Conservation (phyloP, 306 rosid species). For the Quercus mongolica region DNA sequence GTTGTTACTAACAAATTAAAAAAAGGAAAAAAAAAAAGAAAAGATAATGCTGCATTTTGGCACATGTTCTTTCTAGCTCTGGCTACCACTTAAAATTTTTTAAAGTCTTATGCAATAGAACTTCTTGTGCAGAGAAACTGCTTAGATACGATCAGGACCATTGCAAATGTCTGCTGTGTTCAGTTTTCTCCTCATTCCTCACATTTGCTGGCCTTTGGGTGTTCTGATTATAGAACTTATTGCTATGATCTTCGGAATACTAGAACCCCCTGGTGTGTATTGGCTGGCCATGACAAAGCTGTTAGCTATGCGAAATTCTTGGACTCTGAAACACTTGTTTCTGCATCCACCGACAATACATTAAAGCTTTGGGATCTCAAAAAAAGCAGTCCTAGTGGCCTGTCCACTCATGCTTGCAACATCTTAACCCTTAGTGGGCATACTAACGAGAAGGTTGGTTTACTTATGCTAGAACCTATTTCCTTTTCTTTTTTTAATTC, state of each 20-base stretch:
- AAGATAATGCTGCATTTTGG: conserved; percentile 13
- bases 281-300: conserved; percentile 72
- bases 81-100: conserved; percentile 9
- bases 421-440: conserved; percentile 72
- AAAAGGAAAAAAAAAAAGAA: not conserved
- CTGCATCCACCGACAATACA: conserved; percentile 95
- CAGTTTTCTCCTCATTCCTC: conserved; percentile 90
- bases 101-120: conserved; percentile 21
- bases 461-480: conserved; percentile 11
- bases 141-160: conserved; percentile 69
- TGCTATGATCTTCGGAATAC: conserved; percentile 93
- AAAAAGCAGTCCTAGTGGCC: conserved; percentile 51
- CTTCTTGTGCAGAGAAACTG: conserved; percentile 57
- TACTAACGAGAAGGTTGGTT: conserved; percentile 80
- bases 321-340: conserved; percentile 74
- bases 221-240: conserved; percentile 77
- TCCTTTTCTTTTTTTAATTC: not conserved
- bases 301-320: conserved; percentile 80
- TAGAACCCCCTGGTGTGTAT: conserved; percentile 79
- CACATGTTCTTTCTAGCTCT: conserved; percentile 7
- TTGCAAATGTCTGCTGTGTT: conserved; percentile 93
- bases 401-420: conserved; percentile 65
- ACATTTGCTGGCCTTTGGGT: conserved; percentile 76
- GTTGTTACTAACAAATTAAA: no score
- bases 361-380: conserved; percentile 93